phyloP scores from a whole-genome alignment of 1,284 basidiomycete species.

The Naganishia sp. region DNA sequence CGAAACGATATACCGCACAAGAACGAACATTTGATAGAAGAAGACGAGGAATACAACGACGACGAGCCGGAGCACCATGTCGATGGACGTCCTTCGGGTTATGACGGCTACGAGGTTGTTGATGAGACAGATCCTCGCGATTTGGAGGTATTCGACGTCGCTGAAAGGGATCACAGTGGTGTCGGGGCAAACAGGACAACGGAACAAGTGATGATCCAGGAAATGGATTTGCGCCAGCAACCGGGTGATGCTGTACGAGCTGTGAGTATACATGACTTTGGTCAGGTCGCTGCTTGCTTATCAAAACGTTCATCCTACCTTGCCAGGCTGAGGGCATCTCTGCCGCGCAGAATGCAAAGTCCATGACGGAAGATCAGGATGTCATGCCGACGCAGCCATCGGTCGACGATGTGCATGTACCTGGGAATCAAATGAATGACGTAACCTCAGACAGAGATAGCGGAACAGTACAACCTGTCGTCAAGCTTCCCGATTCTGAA shows the following conservation, averaged over 20 bases:
- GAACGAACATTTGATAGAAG: constrained; percentile 1
- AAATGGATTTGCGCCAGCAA: constrained; percentile 20
- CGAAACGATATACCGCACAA: constrained; percentile 17
- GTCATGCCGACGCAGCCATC: constrained; percentile 7
- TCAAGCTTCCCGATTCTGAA: too few species aligned
- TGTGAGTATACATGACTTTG: background rate
- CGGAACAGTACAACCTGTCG: too few species aligned
- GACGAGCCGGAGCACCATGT: constrained; percentile 26
- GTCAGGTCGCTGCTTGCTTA: too few species aligned
- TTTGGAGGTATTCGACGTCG: constrained; percentile 12
- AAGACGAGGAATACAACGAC: constrained; percentile 27
- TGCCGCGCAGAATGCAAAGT: background rate
- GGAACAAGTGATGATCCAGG: constrained; percentile 20
- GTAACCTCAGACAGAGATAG: too few species aligned
- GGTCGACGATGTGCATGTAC: background rate
- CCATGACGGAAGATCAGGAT: background rate
- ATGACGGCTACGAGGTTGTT: constrained; percentile 26
- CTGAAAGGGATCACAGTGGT: constrained; percentile 4
- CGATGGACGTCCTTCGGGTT: constrained; percentile 26
- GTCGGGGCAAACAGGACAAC: constrained; percentile 8
- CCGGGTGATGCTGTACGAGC: constrained; percentile 15
- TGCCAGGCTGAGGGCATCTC: too few species aligned
- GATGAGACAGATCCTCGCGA: constrained; percentile 30
- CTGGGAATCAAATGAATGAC: background rate
- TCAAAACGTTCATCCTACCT: too few species aligned